Conservation (phyloP, 1,284 basidiomycete species). For the Malassezia obtusa region DNA sequence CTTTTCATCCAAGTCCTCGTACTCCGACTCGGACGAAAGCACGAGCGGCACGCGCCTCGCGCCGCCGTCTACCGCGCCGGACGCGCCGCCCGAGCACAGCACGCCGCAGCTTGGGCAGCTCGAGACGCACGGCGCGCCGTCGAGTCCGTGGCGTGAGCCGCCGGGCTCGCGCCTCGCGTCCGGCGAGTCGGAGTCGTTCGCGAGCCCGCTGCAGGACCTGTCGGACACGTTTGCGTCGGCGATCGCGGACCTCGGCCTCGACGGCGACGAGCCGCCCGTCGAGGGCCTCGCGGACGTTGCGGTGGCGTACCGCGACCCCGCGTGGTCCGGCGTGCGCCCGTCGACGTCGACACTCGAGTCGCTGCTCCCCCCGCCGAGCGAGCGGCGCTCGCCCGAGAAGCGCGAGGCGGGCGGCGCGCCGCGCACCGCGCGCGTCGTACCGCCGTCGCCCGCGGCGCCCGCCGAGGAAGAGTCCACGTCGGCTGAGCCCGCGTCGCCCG, state of each 20-base stretch:
- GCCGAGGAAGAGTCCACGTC: background rate
- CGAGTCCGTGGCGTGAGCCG: background rate
- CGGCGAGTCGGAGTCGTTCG: background rate
- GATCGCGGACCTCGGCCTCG: conserved; percentile 14
- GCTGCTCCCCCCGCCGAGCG: conserved; percentile 3
- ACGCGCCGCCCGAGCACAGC: background rate
- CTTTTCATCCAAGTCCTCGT: background rate
- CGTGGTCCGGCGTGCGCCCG: background rate
- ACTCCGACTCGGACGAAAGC: background rate
- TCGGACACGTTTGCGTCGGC: conserved; percentile 16
- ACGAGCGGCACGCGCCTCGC: background rate
- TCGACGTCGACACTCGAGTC: conserved; percentile 3
- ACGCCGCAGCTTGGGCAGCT: background rate
- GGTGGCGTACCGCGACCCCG: conserved; percentile 9
- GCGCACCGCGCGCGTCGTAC: too few species aligned
- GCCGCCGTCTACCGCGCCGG: background rate
- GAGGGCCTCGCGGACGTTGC: background rate
- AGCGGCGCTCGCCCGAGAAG: background rate
- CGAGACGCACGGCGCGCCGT: background rate
- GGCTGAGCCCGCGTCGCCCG: background rate
- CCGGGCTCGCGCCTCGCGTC: background rate
- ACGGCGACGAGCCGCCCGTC: conserved; percentile 2
- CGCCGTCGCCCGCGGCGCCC: background rate
- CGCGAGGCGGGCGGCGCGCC: background rate
- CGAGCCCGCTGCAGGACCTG: conserved; percentile 12